These are phyloP conservation scores for Macaranga tanarius DNA, from an alignment of 441 rosid genomes.

Conservation along the genomic window DNA sequence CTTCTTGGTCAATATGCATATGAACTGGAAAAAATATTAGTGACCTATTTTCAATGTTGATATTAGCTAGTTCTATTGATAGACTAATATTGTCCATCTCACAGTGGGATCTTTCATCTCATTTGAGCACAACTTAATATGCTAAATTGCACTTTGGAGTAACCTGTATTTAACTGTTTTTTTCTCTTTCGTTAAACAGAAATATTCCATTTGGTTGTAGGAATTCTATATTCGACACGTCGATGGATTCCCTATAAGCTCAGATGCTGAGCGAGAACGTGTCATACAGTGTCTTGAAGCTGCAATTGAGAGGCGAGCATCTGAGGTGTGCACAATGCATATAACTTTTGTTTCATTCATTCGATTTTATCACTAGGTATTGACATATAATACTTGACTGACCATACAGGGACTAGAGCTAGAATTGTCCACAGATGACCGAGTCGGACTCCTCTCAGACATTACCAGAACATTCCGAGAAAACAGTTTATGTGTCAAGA, in stretches of 20 bases:
- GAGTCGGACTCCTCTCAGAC: constrained; percentile 79
- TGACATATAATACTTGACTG: constrained; percentile 4
- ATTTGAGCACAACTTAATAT: constrained; percentile 9
- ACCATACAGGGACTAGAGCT: constrained; percentile 70
- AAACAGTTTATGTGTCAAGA: constrained; percentile 70
- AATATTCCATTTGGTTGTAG: constrained; percentile 41
- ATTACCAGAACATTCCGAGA: constrained; percentile 88
- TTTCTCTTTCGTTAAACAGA: constrained; percentile 19
- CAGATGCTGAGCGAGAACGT: constrained; percentile 89
- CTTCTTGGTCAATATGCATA: background rate
- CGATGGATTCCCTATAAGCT: constrained; percentile 82
- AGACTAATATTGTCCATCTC: no score
- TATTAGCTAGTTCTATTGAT: no score
- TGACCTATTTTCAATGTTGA: no score
- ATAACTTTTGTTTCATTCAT: background rate
- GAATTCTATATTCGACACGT: constrained; percentile 91
- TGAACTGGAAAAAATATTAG: no score
- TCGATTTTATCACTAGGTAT: background rate
- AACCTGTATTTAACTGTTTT: constrained; percentile 2
- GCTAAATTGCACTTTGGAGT: background rate
- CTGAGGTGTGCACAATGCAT: constrained; percentile 48
- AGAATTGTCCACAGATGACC: constrained; percentile 65
- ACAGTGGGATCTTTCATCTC: constrained; percentile 1
- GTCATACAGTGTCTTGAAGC: constrained; percentile 87
- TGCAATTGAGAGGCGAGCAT: constrained; percentile 85